A percentile compares a stretch with the other conserved stretches of the same genome.
These are phyloP conservation scores for Lasiodiplodia sp. DNA, from an alignment of 2,329 filamentous ascomycete genomes.

Conservation along the genomic window DNA sequence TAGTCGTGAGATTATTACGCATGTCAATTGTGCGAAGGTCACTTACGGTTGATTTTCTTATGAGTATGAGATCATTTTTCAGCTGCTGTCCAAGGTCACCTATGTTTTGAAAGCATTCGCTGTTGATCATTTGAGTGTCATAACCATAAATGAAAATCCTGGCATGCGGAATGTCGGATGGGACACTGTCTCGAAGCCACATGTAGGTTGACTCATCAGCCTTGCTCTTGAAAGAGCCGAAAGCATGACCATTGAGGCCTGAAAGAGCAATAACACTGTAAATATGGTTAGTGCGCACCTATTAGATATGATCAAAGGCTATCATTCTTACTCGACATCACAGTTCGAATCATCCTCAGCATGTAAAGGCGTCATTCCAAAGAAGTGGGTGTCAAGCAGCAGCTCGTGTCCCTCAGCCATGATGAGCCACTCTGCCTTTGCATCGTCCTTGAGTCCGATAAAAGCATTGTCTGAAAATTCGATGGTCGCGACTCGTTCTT, in stretches of 20 bases:
- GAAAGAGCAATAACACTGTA: neutral
- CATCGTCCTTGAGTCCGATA: no score
- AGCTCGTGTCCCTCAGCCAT: no score
- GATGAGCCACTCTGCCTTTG: no score
- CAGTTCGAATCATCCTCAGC: no score
- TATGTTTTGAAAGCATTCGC: neutral
- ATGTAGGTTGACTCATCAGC: neutral
- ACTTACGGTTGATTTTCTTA: neutral
- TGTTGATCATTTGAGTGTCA: neutral
- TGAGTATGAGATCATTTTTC: accelerated
- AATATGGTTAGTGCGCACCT: neutral
- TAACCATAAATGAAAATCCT: neutral
- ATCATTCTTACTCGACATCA: neutral
- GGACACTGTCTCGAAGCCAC: neutral
- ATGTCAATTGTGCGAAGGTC: neutral
- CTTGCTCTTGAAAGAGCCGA: neutral
- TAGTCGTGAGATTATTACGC: neutral
- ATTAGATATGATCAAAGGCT: no score
- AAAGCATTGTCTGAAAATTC: no score
- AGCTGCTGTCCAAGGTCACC: neutral
- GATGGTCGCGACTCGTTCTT: no score
- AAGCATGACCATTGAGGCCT: no score
- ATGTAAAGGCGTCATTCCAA: no score
- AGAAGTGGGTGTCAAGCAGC: no score
- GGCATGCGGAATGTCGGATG: neutral